Evolutionary conservation across 2,329 filamentous ascomycete species (phyloP), one percentile per base, ranked within the genome.

Genomic region (Xylaria arbuscula): DNA sequence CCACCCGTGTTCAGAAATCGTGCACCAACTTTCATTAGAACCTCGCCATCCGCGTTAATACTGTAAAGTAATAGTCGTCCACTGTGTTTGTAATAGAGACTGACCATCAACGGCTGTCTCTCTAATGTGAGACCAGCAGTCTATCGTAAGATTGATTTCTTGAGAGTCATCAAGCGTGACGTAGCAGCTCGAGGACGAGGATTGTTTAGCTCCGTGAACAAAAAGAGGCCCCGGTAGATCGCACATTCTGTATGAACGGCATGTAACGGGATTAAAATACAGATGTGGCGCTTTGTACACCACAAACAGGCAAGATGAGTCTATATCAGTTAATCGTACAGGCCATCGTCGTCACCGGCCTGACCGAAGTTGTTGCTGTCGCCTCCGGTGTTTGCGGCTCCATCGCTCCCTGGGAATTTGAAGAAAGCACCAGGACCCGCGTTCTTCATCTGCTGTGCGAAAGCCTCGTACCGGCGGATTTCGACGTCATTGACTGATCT

Each of bases 401-500:
- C 85, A 22, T 89, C 92, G 75, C 88, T 92, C 69, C 87, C 85
- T 38, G 92, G 95, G 90, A 99, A 99, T 83, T 97, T 94, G 92
- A 99, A 99, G 88, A 96, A 98, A 76, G 93, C 94, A 78, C 94
- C 95, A 47, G 94, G 94, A 60, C 94, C 94, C 68, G 93, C 90
- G 81, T 97, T 97, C 92, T 99, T 99, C 94, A 99, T 97, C 81
- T 95, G 95, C 85, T 98, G 95, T 48, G 95, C 93, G 78, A 99
- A 99, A 4, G 96, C 95, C 87, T 99, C 96, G 84, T 99, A 99
- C 70, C 95, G 92, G 78, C 96, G 92, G 77, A 99, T 97, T 87
- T 99, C 96, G 24, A 98, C 95, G 75, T 99, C 96, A 66, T 89
- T 94, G 75, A 99, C 96, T 34, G 96, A 98, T 80, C 93, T 90